Evolutionary conservation across 805 yeast genomes (phyloP).

Genomic region (Lipomyces mesembrius): DNA sequence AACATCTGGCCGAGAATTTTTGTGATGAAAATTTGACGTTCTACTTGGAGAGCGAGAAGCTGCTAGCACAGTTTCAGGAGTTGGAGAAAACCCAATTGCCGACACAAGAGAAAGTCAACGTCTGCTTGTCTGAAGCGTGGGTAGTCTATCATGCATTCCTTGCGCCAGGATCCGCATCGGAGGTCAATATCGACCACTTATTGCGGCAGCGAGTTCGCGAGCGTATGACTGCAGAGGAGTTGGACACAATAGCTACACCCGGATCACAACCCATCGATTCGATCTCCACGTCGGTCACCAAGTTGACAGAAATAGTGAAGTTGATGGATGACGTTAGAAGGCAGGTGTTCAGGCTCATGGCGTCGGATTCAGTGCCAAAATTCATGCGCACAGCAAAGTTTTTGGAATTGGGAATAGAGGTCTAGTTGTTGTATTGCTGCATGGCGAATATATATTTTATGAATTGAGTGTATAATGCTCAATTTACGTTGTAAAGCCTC

Average conservation of each 20-base stretch:
- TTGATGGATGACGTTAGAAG: slow-evolving; percentile 29
- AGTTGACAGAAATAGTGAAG: slow-evolving; percentile 22
- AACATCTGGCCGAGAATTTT: slow-evolving; percentile 64
- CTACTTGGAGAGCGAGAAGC: slow-evolving; percentile 61
- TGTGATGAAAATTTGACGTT: slow-evolving; percentile 82
- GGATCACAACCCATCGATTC: not conserved
- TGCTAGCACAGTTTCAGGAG: slow-evolving; percentile 40
- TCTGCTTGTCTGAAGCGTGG: slow-evolving; percentile 58
- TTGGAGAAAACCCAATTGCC: slow-evolving; percentile 17
- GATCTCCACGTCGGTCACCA: slow-evolving; percentile 15
- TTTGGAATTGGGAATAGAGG: slow-evolving; percentile 15
- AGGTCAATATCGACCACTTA: slow-evolving; percentile 66
- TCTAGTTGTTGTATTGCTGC: not conserved
- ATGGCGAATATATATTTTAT: not conserved
- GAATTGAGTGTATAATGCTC: not conserved
- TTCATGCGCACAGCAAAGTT: slow-evolving; percentile 23
- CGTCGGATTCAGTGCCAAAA: slow-evolving; percentile 38
- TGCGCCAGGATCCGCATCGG: slow-evolving; percentile 67
- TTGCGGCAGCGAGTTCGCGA: slow-evolving; percentile 29
- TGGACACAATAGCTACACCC: not conserved
- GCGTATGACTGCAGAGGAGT: slow-evolving; percentile 22
- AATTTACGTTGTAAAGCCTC: too few relatives aligned
- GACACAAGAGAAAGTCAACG: slow-evolving; percentile 21
- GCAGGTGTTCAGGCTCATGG: slow-evolving; percentile 38
- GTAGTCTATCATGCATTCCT: slow-evolving; percentile 69